Conservation (phyloP, 2,329 filamentous ascomycete genomes). For the Aureobasidium sp. region DNA sequence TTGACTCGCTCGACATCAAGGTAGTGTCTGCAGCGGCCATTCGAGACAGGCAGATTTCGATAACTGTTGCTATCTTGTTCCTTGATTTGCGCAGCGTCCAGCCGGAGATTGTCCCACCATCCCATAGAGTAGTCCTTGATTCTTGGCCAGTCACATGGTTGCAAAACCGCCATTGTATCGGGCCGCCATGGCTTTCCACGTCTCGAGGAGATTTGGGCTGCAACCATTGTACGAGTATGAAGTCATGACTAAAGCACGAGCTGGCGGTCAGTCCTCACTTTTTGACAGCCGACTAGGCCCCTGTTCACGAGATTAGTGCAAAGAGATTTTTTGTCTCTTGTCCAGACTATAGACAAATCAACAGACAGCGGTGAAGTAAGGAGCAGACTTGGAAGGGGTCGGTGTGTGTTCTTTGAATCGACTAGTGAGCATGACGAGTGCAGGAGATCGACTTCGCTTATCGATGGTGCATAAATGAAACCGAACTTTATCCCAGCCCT, state of each 20-base stretch:
- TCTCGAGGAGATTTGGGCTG: background rate
- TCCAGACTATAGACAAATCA: background rate
- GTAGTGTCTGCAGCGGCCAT: background rate
- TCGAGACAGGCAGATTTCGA: background rate
- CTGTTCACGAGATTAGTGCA: background rate
- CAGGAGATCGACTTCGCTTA: conserved; percentile 5
- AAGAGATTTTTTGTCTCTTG: background rate
- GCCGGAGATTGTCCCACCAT: conserved; percentile 1
- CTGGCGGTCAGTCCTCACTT: background rate
- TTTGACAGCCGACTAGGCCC: conserved; percentile 2
- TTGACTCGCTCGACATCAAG: conserved; percentile 6
- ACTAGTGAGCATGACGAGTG: background rate
- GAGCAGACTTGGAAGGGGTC: background rate
- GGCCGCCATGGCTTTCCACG: background rate
- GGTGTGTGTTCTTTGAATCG: background rate
- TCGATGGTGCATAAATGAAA: conserved; percentile 7
- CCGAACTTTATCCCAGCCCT: background rate
- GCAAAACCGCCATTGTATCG: background rate
- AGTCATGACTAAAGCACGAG: conserved; percentile 1
- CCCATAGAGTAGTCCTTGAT: background rate
- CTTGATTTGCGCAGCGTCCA: background rate
- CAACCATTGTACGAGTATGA: conserved; percentile 1
- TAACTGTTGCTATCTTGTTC: conserved; percentile 4
- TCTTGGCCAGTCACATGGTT: background rate
- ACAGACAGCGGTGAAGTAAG: background rate